phyloP scores from a whole-genome alignment of 805 yeast genomes.

The Yamadazyma tumulicola region DNA sequence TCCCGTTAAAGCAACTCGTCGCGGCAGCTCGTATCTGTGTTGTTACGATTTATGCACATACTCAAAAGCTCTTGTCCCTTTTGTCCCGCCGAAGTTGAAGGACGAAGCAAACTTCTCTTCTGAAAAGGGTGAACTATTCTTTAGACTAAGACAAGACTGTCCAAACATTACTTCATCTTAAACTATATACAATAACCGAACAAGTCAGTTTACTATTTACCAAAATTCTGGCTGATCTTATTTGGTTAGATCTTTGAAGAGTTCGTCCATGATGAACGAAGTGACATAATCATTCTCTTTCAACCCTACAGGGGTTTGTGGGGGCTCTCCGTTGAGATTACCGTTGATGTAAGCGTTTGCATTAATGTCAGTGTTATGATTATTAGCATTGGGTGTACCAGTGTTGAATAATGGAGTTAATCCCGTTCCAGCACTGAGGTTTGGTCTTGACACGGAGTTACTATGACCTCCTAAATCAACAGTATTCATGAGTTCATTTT shows the following conservation, averaged over 20 bases:
- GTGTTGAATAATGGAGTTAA: conserved; percentile 1
- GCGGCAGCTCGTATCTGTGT: too few species aligned
- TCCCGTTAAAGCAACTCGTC: too few species aligned
- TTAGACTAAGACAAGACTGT: too few species aligned
- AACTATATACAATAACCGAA: too few species aligned
- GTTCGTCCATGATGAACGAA: conserved; percentile 7
- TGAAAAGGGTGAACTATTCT: too few species aligned
- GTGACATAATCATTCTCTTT: conserved; percentile 6
- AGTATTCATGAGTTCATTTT: neutral
- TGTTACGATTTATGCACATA: too few species aligned
- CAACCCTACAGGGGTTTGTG: neutral
- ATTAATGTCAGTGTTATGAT: neutral
- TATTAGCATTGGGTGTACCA: conserved; percentile 1
- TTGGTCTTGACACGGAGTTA: too few species aligned
- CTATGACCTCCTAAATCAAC: neutral
- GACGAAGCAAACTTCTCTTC: too few species aligned
- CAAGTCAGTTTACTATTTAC: too few species aligned
- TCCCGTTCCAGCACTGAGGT: conserved; percentile 1
- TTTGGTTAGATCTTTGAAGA: conserved; percentile 5
- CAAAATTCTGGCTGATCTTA: neutral
- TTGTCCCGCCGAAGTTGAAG: too few species aligned
- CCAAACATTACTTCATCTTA: too few species aligned
- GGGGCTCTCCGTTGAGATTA: neutral
- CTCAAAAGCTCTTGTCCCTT: too few species aligned
- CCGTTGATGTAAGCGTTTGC: neutral